Percentiles rank a stretch among this genome's conserved stretches.
Evolutionary conservation across 2,329 filamentous ascomycete genomes (phyloP).

Genomic region (Lasiodiplodia citricola): DNA sequence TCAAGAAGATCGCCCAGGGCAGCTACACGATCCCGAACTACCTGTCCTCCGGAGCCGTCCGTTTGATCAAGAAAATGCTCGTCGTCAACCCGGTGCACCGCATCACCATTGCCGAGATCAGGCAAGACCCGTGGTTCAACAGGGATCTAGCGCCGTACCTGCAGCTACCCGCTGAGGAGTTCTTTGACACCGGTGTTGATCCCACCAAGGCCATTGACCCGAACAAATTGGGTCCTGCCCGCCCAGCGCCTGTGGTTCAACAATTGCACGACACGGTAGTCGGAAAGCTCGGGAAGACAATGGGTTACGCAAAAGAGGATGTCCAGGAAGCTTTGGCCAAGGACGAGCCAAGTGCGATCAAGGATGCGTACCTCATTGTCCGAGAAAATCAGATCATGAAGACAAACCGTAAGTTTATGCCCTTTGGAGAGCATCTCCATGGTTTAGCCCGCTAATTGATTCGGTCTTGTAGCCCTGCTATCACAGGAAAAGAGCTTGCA

Average conservation of each 20-base stretch:
- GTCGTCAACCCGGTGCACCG: constrained; percentile 94
- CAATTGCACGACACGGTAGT: constrained; percentile 92
- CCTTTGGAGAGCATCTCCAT: background rate
- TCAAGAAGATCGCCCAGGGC: constrained; percentile 96
- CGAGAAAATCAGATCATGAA: constrained; percentile 98
- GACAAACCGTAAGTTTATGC: constrained; percentile 76
- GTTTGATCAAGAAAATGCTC: constrained; percentile 89
- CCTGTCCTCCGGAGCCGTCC: constrained; percentile 81
- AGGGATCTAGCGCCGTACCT: constrained; percentile 87
- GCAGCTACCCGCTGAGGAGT: constrained; percentile 85
- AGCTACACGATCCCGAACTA: constrained; percentile 92
- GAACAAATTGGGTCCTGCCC: constrained; percentile 76
- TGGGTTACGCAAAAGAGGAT: constrained; percentile 95
- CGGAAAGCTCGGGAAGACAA: constrained; percentile 94
- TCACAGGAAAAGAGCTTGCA: constrained; percentile 57
- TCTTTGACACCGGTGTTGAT: constrained; percentile 91
- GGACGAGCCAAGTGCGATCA: constrained; percentile 95
- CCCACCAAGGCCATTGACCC: constrained; percentile 89
- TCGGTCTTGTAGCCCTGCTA: constrained; percentile 54
- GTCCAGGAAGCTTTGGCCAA: constrained; percentile 92
- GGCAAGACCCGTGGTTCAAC: constrained; percentile 91
- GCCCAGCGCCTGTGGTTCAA: constrained; percentile 76
- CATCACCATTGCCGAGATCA: constrained; percentile 92
- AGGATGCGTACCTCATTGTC: constrained; percentile 98
- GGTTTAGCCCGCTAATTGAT: constrained; percentile 11